Evolutionary conservation across 1,139 yeast genomes (phyloP).

Genomic region (Yamadazyma dushanensis): DNA sequence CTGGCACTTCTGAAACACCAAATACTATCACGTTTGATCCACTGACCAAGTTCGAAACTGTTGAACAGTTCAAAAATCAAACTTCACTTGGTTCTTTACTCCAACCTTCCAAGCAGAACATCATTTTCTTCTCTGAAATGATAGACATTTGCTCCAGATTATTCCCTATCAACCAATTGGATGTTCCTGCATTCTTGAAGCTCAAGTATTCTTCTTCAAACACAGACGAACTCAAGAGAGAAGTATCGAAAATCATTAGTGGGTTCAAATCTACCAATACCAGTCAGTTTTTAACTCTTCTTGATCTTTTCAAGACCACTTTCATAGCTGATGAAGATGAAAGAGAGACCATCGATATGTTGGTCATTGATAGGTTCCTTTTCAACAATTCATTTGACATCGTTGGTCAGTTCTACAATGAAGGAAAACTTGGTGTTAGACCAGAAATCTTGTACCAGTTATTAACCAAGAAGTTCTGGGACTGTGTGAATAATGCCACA

Average conservation of each 20-base stretch:
- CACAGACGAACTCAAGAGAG: constrained; percentile 23
- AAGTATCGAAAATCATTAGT: constrained; percentile 30
- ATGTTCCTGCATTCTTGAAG: constrained; percentile 34
- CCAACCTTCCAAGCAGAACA: constrained; percentile 22
- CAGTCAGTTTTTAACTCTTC: constrained; percentile 23
- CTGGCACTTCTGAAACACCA: constrained; percentile 3
- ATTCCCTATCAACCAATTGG: constrained; percentile 41
- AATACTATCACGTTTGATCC: constrained; percentile 8
- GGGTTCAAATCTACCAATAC: constrained; percentile 36
- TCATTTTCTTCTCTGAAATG: constrained; percentile 24
- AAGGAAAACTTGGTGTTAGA: constrained; percentile 19
- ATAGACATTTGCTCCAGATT: constrained; percentile 43
- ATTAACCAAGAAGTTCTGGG: constrained; percentile 50
- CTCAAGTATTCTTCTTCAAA: constrained; percentile 25
- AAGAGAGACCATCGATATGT: constrained; percentile 25
- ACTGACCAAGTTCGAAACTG: constrained; percentile 4
- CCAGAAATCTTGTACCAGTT: constrained; percentile 20
- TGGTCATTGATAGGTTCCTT: constrained; percentile 42
- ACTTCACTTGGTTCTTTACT: constrained; percentile 17
- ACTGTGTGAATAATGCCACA: constrained; percentile 48
- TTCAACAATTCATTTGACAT: constrained; percentile 36
- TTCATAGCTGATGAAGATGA: constrained; percentile 25
- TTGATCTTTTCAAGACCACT: constrained; percentile 24
- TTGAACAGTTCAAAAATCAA: constrained; percentile 10
- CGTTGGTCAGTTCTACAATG: constrained; percentile 21